Conservation (phyloP, 106 monocot genomes). For the Vanilla planifolia region DNA sequence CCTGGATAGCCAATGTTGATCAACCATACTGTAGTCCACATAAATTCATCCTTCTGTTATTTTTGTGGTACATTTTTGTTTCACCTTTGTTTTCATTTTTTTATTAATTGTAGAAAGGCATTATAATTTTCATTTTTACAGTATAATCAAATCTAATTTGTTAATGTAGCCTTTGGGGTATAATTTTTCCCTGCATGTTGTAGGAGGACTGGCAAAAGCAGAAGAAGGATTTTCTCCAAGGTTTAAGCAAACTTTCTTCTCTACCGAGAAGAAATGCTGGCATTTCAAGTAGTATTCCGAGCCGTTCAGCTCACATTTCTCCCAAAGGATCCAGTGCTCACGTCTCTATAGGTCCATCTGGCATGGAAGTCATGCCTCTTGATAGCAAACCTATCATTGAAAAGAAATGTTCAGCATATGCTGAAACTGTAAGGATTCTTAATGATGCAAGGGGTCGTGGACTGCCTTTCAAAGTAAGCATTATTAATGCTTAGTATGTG, state of each 20-base stretch:
- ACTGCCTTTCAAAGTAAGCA: slow-evolving; percentile 75
- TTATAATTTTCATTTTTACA: no score
- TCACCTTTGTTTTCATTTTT: no score
- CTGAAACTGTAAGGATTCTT: slow-evolving; percentile 61
- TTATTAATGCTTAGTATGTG: neutral
- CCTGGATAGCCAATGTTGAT: no score
- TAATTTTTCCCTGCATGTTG: no score
- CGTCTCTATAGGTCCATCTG: slow-evolving; percentile 26
- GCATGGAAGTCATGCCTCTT: slow-evolving; percentile 30
- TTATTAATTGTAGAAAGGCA: no score
- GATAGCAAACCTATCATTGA: slow-evolving; percentile 57
- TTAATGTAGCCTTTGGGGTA: no score
- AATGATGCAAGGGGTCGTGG: slow-evolving; percentile 78
- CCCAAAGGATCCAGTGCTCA: slow-evolving; percentile 52
- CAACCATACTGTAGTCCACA: no score
- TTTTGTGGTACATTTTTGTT: no score
- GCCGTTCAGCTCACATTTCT: slow-evolving; percentile 29
- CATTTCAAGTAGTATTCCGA: slow-evolving; percentile 29
- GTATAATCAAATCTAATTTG: no score
- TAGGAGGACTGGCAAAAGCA: slow-evolving; percentile 98
- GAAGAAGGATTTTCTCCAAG: slow-evolving; percentile 83
- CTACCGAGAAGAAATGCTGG: slow-evolving; percentile 69
- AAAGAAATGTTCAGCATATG: slow-evolving; percentile 84
- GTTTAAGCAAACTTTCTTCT: slow-evolving; percentile 65
- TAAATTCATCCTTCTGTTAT: no score